Evolutionary conservation across 1,284 basidiomycete species (phyloP).

Genomic region (Rhodotorula mucilaginosa): DNA sequence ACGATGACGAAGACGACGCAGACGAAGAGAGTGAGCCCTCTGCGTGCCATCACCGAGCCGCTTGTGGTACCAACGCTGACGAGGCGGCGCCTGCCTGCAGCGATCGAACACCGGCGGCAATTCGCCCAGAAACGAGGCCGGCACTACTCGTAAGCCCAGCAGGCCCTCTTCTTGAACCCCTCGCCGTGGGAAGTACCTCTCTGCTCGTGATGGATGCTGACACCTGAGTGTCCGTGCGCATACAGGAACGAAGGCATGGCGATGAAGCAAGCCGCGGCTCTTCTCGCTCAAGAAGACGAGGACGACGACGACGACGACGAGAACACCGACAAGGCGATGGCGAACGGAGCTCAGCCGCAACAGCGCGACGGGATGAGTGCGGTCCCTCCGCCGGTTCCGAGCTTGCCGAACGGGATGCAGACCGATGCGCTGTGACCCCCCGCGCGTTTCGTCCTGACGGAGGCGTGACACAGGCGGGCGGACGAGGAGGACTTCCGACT

Average conservation of each 20-base stretch:
- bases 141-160: slow-evolving; percentile 31
- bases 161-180: background rate
- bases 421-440: background rate
- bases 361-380: slow-evolving; percentile 3
- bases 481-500: no score
- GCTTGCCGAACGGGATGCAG: slow-evolving; percentile 15
- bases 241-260: slow-evolving; percentile 11
- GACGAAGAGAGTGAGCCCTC: slow-evolving; percentile 42
- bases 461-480: background rate
- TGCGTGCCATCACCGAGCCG: no score
- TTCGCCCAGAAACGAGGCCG: slow-evolving; percentile 34
- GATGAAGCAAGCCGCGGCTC: slow-evolving; percentile 32
- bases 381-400: slow-evolving; percentile 10
- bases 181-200: background rate
- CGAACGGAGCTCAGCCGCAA: background rate
- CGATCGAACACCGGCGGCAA: slow-evolving; percentile 36
- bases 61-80: background rate
- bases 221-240: no score
- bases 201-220: background rate
- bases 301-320: slow-evolving; percentile 13
- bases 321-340: background rate
- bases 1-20: slow-evolving; percentile 29
- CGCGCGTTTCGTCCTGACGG: background rate
- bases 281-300: slow-evolving; percentile 27
- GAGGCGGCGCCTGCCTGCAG: background rate